A percentile compares a stretch with the other conserved stretches of the same genome.
phyloP scores from a whole-genome alignment of 2,329 filamentous ascomycete species.

The Venturiaceae sp. region DNA sequence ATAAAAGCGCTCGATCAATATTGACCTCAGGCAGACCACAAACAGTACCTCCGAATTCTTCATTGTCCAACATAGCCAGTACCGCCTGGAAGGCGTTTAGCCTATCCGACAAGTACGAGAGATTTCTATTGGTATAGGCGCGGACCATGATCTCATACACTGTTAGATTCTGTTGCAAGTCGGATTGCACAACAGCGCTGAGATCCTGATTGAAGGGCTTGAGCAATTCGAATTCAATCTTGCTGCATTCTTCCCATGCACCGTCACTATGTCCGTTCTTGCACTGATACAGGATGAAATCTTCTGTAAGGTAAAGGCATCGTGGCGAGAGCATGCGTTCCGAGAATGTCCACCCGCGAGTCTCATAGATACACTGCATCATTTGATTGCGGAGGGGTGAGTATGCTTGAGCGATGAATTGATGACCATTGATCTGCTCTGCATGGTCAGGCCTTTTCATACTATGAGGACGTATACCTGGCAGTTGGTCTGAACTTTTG shows the following conservation, averaged over 20 bases:
- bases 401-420: background rate
- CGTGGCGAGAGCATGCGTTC: constrained; percentile 5
- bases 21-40: no score
- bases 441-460: background rate
- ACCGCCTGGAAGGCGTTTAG: no score
- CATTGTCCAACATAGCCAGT: no score
- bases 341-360: constrained; percentile 7
- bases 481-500: background rate
- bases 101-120: no score
- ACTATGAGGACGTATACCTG: background rate
- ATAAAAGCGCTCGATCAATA: no score
- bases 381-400: background rate
- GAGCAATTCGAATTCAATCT: no score
- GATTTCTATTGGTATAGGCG: no score
- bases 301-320: background rate
- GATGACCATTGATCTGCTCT: background rate
- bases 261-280: background rate
- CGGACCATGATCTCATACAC: no score
- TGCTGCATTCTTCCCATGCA: background rate
- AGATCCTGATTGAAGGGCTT: no score
- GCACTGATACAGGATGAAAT: constrained; percentile 6
- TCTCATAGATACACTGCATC: background rate
- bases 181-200: no score
- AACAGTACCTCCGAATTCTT: no score
- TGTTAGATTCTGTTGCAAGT: no score